Base-by-base conservation (phyloP, 306 rosid species). In the Glycine latifolia region DNA sequence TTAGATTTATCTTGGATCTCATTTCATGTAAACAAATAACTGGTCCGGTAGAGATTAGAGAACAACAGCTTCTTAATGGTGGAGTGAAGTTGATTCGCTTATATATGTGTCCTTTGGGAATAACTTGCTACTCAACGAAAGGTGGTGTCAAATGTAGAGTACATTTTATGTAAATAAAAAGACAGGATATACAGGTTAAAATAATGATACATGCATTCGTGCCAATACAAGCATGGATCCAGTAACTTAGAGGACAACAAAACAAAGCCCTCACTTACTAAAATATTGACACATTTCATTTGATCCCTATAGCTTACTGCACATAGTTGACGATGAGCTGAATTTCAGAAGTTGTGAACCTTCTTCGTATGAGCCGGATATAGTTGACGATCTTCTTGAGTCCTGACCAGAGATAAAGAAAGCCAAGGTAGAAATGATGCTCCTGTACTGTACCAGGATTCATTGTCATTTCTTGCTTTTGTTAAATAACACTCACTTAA, bases 401-500 rank as follows among this genome's bases (percentile, higher is more conserved):
- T 17, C 52, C 12, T 17, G 63, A 9, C 37, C 65, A 17, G 11
- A 59, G 63, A 17, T 59, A 56, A 16, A n/a, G 33, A 39, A 61
- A 2, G 48, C 49, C 15, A 50, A 48, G n/a, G 56, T 48, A 48
- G 39, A 65, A 46, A 80, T 79, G 55, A 78, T 80, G 58, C 80
- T 80, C 76, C 10, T n/a, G 49, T 12, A 75, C 33, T 59, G 26
- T 31, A 26, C 67, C 67, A 78, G 67, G 80, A 7, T 65, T 37
- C 14, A 62, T 31, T 63, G 69, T 69, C 76, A 62, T 50, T 50
- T 79, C 26, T 33, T 66, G 47, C 37, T 77, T 56, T 72, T 8
- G 39, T 94, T 86, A 90, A 8, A 79, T 39, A 83, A 62, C 80
- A 62, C 88, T 87, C 33, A 93, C 93, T 90, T 91, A 67, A 15